Conservation (phyloP, 805 yeast species). For the Wickerhamomyces ciferrii region DNA sequence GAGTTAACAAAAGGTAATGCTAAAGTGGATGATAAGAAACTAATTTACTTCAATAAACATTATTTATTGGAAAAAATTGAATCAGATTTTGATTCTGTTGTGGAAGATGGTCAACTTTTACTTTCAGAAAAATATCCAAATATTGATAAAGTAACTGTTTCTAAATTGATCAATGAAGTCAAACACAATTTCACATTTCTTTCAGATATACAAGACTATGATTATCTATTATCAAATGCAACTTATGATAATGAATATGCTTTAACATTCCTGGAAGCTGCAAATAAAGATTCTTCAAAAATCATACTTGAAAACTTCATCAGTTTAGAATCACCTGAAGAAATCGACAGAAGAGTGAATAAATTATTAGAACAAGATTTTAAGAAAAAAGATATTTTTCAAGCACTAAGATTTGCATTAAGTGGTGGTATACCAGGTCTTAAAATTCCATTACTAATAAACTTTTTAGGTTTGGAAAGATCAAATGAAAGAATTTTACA, state of each 20-base stretch:
- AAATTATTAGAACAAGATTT: constrained; percentile 15
- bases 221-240: constrained; percentile 41
- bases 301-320: constrained; percentile 14
- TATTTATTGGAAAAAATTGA: constrained; percentile 45
- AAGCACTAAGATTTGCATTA: constrained; percentile 59
- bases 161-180: constrained; percentile 34
- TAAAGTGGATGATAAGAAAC: constrained; percentile 76
- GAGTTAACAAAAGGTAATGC: constrained; percentile 91
- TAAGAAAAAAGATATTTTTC: constrained; percentile 41
- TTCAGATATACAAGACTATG: constrained; percentile 45
- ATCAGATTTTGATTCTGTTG: constrained; percentile 30
- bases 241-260: constrained; percentile 19
- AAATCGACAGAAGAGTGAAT: constrained; percentile 3
- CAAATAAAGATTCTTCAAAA: constrained; percentile 7
- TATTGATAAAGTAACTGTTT: constrained; percentile 27
- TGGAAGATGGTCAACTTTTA: constrained; percentile 24
- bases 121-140: constrained; percentile 13
- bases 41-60: constrained; percentile 71
- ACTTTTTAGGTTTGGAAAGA: constrained; percentile 45
- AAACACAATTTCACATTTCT: constrained; percentile 47
- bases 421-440: constrained; percentile 70
- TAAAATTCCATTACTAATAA: constrained; percentile 52
- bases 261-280: constrained; percentile 25
- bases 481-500: constrained; percentile 19
- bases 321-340: background rate